Evolutionary conservation across 768 basidiomycete genomes (phyloP).

Genomic region (Termitomyces sp.): DNA sequence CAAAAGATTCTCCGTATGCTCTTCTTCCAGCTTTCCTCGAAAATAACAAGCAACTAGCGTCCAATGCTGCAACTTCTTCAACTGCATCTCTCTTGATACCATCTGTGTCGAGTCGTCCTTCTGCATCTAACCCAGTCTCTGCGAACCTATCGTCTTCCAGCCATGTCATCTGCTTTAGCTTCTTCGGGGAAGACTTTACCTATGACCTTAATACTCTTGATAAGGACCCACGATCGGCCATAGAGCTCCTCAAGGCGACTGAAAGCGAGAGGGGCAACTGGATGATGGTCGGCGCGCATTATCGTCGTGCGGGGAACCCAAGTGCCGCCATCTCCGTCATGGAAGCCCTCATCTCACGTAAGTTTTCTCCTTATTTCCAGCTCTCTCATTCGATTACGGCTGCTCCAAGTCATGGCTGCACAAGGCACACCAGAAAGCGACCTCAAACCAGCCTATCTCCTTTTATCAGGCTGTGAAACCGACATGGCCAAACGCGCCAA

Average conservation of each 20-base stretch:
- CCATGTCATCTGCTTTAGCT: constrained; percentile 24
- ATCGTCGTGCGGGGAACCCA: constrained; percentile 45
- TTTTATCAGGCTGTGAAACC: constrained; percentile 49
- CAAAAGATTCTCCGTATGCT: background rate
- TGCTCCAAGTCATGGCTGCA: constrained; percentile 32
- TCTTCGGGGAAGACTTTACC: constrained; percentile 34
- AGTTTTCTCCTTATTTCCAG: constrained; percentile 1
- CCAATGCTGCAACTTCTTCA: constrained; percentile 4
- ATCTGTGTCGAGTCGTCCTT: background rate
- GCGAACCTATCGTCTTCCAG: background rate
- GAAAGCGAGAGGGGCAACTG: constrained; percentile 46
- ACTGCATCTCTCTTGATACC: background rate
- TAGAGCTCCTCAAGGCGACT: constrained; percentile 38
- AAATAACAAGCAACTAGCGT: background rate
- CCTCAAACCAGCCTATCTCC: constrained; percentile 44
- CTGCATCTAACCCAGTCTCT: background rate
- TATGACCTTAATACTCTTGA: constrained; percentile 39
- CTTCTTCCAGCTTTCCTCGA: constrained; percentile 2
- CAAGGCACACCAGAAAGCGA: constrained; percentile 29
- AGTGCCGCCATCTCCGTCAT: constrained; percentile 38
- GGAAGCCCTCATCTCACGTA: constrained; percentile 44
- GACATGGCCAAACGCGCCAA: constrained; percentile 36
- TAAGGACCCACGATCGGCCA: constrained; percentile 38
- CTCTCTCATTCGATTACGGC: constrained; percentile 1
- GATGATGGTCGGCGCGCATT: constrained; percentile 50